Evolutionary conservation across 1,284 basidiomycete genomes (phyloP), one percentile per base, ranked within the genome.

Genomic region (Malassezia caprae): DNA sequence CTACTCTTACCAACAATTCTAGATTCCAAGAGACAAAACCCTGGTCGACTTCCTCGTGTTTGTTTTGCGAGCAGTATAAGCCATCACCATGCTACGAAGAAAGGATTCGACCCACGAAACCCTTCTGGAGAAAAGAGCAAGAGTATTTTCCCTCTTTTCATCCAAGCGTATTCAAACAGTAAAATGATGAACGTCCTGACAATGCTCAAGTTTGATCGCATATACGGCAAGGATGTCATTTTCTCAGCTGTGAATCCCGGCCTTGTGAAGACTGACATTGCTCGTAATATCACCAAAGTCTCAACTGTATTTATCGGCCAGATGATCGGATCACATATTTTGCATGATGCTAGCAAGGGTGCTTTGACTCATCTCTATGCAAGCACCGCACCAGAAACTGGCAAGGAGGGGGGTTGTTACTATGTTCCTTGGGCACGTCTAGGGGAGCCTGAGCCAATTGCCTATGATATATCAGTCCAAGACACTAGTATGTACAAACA

Each of bases 311-410:
- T 32, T 0, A 3, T 62, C 1, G 35, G 60, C 26, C 56, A 60
- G 4, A 23, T 53, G 2, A 13, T 65, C 12, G 58, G 56, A 31
- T 58, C 62, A 28, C 28, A 40, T 23, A 51, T 68, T 23, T 17
- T 66, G 2, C 51, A 60, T 0, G 48, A 60, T 2, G 47, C 60
- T 1, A 35, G 52, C 5, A 26, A 57, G 1, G 67, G 65, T 27
- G 61, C 63, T 7, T 39, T 65, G 8, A 67, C 67, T 2, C 63
- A 61, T 41, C 52, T 69, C 10, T 67, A 62, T 55, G 65, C 58
- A 0, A 57, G 41, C 1, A 54, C 56, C 0, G 58, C 50, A 2
- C 55, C 61, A 0, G 31, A 52, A 7, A 34, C 49, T 1, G 48
- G 27, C 1, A 34, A 52, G 30, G 58, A 65, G n/a, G 51, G 60